Evolutionary conservation across 164 flowering plant genomes (phyloP).

Genomic region (Cinnamomum micranthum): DNA sequence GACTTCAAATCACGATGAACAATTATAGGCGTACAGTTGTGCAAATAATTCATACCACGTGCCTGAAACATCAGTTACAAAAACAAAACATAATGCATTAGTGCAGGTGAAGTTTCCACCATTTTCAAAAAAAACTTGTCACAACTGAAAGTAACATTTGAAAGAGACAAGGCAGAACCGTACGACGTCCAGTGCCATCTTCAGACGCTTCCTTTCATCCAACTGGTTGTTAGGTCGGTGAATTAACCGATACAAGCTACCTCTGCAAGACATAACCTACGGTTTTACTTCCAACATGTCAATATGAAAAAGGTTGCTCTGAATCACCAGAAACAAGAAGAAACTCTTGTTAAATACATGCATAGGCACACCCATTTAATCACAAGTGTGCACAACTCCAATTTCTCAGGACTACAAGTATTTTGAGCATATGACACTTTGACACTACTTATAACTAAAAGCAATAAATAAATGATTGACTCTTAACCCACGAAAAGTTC

Average conservation of each 20-base stretch:
- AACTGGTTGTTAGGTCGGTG: conserved; percentile 87
- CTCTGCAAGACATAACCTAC: conserved; percentile 47
- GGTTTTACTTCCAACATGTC: conserved; percentile 18
- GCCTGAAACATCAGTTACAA: conserved; percentile 50
- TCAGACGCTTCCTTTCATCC: conserved; percentile 76
- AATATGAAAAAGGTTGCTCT: neutral
- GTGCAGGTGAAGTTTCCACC: neutral
- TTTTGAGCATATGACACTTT: too few relatives aligned
- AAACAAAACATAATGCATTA: conserved; percentile 8
- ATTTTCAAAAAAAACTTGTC: neutral
- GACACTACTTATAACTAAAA: too few relatives aligned
- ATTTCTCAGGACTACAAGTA: neutral
- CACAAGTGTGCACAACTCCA: neutral
- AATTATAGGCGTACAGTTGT: conserved; percentile 72
- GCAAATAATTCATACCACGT: conserved; percentile 95
- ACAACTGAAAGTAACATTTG: conserved; percentile 5
- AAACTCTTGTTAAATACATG: neutral
- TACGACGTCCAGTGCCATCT: conserved; percentile 96
- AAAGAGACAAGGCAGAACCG: conserved; percentile 12
- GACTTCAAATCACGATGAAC: conserved; percentile 98
- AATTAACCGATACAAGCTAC: conserved; percentile 85
- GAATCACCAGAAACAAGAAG: neutral
- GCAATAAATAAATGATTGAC: too few relatives aligned
- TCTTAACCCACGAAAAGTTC: too few relatives aligned
- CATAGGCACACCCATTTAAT: neutral